Evolutionary conservation across 495 filamentous ascomycete species (phyloP), one percentile per base, ranked within the genome.

Genomic region (Talaromyces adpressus): DNA sequence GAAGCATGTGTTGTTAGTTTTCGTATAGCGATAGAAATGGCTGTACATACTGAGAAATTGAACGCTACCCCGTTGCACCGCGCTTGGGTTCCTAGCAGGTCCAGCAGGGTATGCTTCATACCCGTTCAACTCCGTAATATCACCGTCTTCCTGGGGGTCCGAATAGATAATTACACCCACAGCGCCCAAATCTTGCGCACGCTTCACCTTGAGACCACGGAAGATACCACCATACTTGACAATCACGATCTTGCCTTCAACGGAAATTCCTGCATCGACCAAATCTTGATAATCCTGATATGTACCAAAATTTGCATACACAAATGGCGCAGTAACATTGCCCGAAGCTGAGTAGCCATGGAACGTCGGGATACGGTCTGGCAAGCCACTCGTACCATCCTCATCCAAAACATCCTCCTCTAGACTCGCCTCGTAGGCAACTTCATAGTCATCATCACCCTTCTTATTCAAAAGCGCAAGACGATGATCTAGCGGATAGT

Each of bases 291-390:
- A 98, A 67, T 98, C 93, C 61, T 80, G 72, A 68, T 86, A 93
- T 1, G 89, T 92, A 51, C 93, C 93, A 65, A 93, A 96, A 72
- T 97, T 97, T 66, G 88, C 91, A 72, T 88, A 96, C 27, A 96
- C 90, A 68, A 85, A 91, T 30, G 78, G 80, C 14, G 88, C 93
- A 0, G 92, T 94, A 60, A 93, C 93, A 69, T 97, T 96, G 4
- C 94, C 94, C 59, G 79, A 90, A 4, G 91, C 92, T 7, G 91
- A 95, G 71, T 97, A 98, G 27, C 94, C 94, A 73, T 98, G 92
- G 76, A 98, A 98, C 3, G 89, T 94, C 4, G 95, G 93, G 51
- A 98, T 84, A 30, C 92, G 83, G 64, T 94, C 82, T 14, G 82
- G 72, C 27, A 92, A 72, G 27, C 86, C 79, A 23, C 83, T 91